These are phyloP conservation scores for Candida xyloterini DNA, from an alignment of 805 yeast genomes.

Conservation along the genomic window DNA sequence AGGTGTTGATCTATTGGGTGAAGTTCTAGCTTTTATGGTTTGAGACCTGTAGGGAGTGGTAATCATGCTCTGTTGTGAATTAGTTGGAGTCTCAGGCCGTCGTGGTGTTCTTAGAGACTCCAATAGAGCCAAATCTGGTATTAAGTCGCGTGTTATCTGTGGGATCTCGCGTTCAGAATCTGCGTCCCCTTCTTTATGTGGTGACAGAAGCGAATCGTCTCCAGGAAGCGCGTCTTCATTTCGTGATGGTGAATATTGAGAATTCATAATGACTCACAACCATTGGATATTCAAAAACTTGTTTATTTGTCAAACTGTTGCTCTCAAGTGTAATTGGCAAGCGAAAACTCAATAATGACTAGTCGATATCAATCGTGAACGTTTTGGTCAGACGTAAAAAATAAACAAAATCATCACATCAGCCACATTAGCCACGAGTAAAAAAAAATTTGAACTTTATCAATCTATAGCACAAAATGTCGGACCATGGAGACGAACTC, in stretches of 20 bases:
- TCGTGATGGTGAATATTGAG: slow-evolving; percentile 12
- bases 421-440: slow-evolving; percentile 5
- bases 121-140: slow-evolving; percentile 3
- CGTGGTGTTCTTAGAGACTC: slow-evolving; percentile 9
- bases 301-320: too few relatives aligned
- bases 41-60: slow-evolving; percentile 5
- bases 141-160: not conserved
- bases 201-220: slow-evolving; percentile 17
- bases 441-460: slow-evolving; percentile 1
- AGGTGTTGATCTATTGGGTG: slow-evolving; percentile 9
- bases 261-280: slow-evolving; percentile 1
- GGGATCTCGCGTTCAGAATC: slow-evolving; percentile 4
- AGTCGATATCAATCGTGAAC: not conserved
- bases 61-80: not conserved
- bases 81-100: slow-evolving; percentile 6
- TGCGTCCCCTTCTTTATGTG: slow-evolving; percentile 6
- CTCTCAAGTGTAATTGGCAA: too few relatives aligned
- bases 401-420: not conserved
- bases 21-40: not conserved
- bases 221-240: slow-evolving; percentile 10
- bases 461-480: not conserved
- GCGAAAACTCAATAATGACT: not conserved
- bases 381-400: not conserved
- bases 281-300: not conserved
- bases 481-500: slow-evolving; percentile 42